Conservation (phyloP, 2,329 filamentous ascomycete genomes). For the Cordyceps farinosa region DNA sequence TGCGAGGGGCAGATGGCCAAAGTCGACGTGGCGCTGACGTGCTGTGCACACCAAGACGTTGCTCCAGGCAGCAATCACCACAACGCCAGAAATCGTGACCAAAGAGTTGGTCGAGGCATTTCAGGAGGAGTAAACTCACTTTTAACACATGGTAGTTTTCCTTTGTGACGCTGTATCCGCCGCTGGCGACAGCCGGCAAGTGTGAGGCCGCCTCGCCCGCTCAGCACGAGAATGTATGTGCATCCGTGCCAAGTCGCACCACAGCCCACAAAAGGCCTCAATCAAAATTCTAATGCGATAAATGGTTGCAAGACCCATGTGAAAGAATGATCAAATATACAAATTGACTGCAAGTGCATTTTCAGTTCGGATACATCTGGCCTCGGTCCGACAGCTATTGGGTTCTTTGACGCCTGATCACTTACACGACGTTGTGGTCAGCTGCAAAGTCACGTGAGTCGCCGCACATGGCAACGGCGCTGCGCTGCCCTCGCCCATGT, state of each 20-base stretch:
- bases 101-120: not conserved
- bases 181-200: not conserved
- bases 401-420: slow-evolving; percentile 3
- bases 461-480: not conserved
- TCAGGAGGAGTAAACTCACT: not conserved
- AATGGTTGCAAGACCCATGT: not conserved
- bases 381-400: not conserved
- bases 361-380: not conserved
- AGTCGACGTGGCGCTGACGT: not conserved
- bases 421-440: slow-evolving; percentile 17
- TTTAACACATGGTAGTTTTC: not conserved
- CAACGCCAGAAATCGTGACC: not conserved
- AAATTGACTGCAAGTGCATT: not conserved
- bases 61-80: not conserved
- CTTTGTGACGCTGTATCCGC: not conserved
- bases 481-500: not conserved
- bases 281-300: too few relatives aligned
- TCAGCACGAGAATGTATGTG: not conserved
- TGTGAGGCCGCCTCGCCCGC: not conserved
- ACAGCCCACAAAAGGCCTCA: not conserved
- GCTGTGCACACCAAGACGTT: not conserved
- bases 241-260: not conserved
- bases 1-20: slow-evolving; percentile 9
- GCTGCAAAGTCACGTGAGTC: not conserved
- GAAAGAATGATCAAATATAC: not conserved